phyloP scores from a whole-genome alignment of 2,329 filamentous ascomycete species.

The Cercospora zeina region DNA sequence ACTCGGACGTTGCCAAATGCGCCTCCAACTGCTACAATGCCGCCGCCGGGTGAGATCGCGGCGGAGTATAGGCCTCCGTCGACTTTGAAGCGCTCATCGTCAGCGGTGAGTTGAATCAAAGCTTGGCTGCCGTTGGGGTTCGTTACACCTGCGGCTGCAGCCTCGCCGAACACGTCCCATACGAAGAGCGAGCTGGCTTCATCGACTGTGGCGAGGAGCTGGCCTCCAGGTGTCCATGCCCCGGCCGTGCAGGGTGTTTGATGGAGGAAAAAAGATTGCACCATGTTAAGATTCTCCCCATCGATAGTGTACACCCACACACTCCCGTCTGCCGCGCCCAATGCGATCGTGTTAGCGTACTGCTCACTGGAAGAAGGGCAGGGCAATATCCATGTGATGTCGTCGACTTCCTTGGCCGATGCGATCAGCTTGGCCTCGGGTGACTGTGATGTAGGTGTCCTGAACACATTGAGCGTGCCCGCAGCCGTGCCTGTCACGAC shows the following conservation, averaged over 20 bases:
- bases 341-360: conserved; percentile 77
- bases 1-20: conserved; percentile 83
- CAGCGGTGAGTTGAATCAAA: conserved; percentile 72
- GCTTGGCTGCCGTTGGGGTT: conserved; percentile 56
- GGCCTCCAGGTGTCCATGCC: conserved; percentile 84
- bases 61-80: conserved; percentile 90
- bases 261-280: conserved; percentile 91
- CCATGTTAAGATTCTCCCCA: conserved; percentile 70
- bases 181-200: conserved; percentile 89
- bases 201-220: conserved; percentile 80
- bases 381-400: conserved; percentile 85
- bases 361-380: conserved; percentile 63
- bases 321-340: conserved; percentile 86
- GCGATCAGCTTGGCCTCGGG: conserved; percentile 60
- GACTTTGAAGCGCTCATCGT: conserved; percentile 87
- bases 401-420: conserved; percentile 84
- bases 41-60: conserved; percentile 75
- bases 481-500: conserved; percentile 86
- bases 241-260: conserved; percentile 84
- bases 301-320: conserved; percentile 96
- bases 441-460: conserved; percentile 32
- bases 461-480: conserved; percentile 67
- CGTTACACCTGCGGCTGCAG: conserved; percentile 63
- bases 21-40: conserved; percentile 82
- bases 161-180: conserved; percentile 85